These are phyloP conservation scores for Hirschfeldia incana DNA, from an alignment of 345 rosid species.

Conservation along the genomic window DNA sequence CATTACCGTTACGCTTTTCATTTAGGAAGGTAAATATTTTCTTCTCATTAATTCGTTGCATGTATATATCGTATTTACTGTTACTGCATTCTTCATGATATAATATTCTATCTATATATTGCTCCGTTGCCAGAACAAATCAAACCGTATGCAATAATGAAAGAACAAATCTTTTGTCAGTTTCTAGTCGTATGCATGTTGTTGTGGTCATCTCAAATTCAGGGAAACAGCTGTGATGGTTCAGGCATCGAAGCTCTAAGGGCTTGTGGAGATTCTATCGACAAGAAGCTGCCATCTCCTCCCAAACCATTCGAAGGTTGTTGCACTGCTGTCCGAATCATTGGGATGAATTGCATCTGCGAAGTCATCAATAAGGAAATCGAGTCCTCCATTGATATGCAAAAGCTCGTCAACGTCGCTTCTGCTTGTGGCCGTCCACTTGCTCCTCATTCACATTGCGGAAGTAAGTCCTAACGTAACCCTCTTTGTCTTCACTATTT, in stretches of 20 bases:
- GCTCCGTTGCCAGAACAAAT: conserved; percentile 1
- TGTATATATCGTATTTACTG: background rate
- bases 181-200: conserved; percentile 5
- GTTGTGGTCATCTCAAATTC: conserved; percentile 15
- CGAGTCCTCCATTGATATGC: conserved; percentile 18
- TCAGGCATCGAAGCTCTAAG: conserved; percentile 7
- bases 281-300: conserved; percentile 12
- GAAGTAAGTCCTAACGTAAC: conserved; percentile 13
- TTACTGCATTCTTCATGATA: background rate
- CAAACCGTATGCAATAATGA: background rate
- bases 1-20: background rate
- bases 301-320: conserved; percentile 25
- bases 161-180: background rate
- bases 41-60: background rate
- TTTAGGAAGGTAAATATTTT: background rate
- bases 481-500: background rate
- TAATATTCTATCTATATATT: background rate
- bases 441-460: conserved; percentile 27
- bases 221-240: background rate
- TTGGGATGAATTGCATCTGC: conserved; percentile 23
- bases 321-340: conserved; percentile 20
- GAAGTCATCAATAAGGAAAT: conserved; percentile 1
- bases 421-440: conserved; percentile 30
- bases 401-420: conserved; percentile 26
- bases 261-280: conserved; percentile 2